phyloP scores from a whole-genome alignment of 164 flowering plant species.

The Nymphaea colorata region DNA sequence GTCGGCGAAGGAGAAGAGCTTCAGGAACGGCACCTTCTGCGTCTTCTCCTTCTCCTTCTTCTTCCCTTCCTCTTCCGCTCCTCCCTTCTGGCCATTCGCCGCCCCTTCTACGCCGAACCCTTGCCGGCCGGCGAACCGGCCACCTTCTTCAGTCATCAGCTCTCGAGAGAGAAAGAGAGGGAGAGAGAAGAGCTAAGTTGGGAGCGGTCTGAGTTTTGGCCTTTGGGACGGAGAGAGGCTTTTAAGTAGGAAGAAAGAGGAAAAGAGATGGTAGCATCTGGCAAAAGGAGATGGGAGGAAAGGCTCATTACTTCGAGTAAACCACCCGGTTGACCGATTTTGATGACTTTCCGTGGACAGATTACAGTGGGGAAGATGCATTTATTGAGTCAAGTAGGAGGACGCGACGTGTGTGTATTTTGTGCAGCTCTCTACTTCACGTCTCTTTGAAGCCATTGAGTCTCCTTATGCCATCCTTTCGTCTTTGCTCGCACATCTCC shows the following conservation, averaged over 20 bases:
- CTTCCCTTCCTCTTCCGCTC: slow-evolving; percentile 7
- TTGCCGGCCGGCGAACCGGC: background rate
- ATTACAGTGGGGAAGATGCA: background rate
- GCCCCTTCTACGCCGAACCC: background rate
- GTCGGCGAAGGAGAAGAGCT: slow-evolving; percentile 78
- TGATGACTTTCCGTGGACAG: background rate
- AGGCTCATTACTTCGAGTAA: background rate
- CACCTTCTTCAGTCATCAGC: background rate
- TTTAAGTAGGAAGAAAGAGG: background rate
- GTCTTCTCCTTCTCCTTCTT: slow-evolving; percentile 8
- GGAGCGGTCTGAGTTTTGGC: too few relatives aligned
- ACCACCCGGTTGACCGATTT: background rate
- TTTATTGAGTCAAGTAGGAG: background rate
- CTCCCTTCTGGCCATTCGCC: background rate
- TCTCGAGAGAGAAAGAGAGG: background rate
- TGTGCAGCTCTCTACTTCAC: background rate
- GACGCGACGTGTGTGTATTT: background rate
- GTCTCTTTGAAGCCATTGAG: too few relatives aligned
- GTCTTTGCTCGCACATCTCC: too few relatives aligned
- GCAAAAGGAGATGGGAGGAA: background rate
- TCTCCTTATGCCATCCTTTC: too few relatives aligned
- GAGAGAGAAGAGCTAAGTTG: background rate
- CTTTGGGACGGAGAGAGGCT: background rate
- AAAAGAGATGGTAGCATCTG: background rate
- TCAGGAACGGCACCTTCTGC: slow-evolving; percentile 41